A percentile compares a stretch with the other conserved stretches of the same genome.
Conservation (phyloP, 305 asterid genomes). For the Euphrasia arctica region DNA sequence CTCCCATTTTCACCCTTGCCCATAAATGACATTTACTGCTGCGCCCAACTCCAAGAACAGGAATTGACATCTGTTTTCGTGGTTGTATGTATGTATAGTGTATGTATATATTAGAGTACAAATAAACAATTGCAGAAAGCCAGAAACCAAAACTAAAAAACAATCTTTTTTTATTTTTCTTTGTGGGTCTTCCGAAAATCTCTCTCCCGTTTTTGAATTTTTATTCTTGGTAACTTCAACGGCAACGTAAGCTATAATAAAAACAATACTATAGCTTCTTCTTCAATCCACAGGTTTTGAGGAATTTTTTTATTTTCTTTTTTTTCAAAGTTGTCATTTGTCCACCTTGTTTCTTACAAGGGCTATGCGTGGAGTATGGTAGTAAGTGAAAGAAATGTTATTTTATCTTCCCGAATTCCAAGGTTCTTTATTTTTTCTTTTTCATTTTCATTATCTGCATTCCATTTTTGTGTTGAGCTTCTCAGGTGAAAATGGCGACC, state of each 20-base stretch:
- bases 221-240: slow-evolving; percentile 36
- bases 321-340: slow-evolving; percentile 45
- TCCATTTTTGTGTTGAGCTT: not conserved
- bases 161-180: slow-evolving; percentile 1
- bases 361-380: slow-evolving; percentile 23
- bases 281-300: slow-evolving; percentile 60
- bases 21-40: slow-evolving; percentile 50
- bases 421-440: slow-evolving; percentile 24
- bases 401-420: slow-evolving; percentile 31
- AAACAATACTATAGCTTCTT: slow-evolving; percentile 27
- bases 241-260: slow-evolving; percentile 20
- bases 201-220: slow-evolving; percentile 33
- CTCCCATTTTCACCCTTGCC: slow-evolving; percentile 38
- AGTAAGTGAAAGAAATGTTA: slow-evolving; percentile 20
- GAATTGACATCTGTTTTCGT: slow-evolving; percentile 28
- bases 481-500: slow-evolving; percentile 39
- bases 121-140: not conserved
- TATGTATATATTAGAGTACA: slow-evolving; percentile 3
- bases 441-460: not conserved
- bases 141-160: not conserved
- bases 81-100: slow-evolving; percentile 13
- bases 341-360: slow-evolving; percentile 29
- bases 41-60: slow-evolving; percentile 27
- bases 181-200: slow-evolving; percentile 40
- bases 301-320: slow-evolving; percentile 28